Percentiles rank a stretch among this genome's conserved stretches.
phyloP scores from a whole-genome alignment of 768 basidiomycete species.

The Suillus cothurnatus region DNA sequence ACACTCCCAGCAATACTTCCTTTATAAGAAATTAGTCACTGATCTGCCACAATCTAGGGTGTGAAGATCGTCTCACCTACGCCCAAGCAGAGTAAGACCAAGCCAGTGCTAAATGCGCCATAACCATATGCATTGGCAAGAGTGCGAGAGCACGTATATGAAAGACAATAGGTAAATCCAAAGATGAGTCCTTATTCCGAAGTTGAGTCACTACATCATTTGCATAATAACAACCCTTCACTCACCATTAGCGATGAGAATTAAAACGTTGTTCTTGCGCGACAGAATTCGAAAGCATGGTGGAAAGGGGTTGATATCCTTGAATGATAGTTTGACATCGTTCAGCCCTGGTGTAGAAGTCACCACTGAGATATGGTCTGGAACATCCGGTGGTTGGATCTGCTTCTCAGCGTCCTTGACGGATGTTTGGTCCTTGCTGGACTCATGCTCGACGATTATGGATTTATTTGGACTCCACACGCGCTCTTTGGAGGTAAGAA shows the following conservation, averaged over 20 bases:
- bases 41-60: neutral
- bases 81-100: constrained; percentile 78
- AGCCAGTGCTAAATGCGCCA: constrained; percentile 67
- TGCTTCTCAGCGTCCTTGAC: constrained; percentile 16
- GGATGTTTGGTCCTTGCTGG: constrained; percentile 17
- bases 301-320: constrained; percentile 72
- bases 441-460: constrained; percentile 16
- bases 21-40: constrained; percentile 6
- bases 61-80: constrained; percentile 44
- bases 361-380: constrained; percentile 17
- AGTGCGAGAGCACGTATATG: constrained; percentile 76
- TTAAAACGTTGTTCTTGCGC: constrained; percentile 66
- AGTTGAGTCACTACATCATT: constrained; percentile 13
- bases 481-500: constrained; percentile 29
- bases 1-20: constrained; percentile 57
- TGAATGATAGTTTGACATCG: constrained; percentile 56
- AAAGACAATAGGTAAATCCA: constrained; percentile 67
- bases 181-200: constrained; percentile 61
- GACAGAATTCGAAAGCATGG: constrained; percentile 61
- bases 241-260: constrained; percentile 44
- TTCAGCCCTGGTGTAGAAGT: constrained; percentile 17
- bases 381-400: constrained; percentile 28
- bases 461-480: constrained; percentile 23
- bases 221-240: neutral
- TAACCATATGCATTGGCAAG: constrained; percentile 65